A percentile compares a stretch with the other conserved stretches of the same genome.
phyloP scores from a whole-genome alignment of 148 eudicot genomes.

The Camellia lanceoleosa region DNA sequence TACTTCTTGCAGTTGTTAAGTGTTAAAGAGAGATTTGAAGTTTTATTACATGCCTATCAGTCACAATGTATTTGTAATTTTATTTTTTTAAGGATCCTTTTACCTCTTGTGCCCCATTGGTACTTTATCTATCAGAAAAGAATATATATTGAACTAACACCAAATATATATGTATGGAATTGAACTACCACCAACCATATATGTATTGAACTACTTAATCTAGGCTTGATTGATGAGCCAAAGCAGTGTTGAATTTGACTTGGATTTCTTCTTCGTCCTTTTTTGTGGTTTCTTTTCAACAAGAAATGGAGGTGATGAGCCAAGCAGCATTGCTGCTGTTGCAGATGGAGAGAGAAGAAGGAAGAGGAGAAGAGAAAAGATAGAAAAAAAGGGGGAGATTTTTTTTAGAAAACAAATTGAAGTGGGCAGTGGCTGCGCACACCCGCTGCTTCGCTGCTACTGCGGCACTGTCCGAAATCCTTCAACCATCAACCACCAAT shows the following conservation, averaged over 20 bases:
- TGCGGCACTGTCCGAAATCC: no score
- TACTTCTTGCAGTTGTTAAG: background rate
- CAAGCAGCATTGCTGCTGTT: background rate
- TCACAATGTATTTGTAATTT: no score
- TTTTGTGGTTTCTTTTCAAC: background rate
- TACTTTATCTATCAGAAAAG: no score
- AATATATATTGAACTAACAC: background rate
- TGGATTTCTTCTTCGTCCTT: background rate
- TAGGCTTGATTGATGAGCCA: background rate
- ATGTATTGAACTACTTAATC: background rate
- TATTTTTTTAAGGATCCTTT: background rate
- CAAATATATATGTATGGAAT: no score
- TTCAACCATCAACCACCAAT: no score
- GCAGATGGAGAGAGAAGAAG: no score
- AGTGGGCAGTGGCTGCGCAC: no score
- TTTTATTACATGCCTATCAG: background rate
- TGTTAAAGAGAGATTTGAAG: background rate
- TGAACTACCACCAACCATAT: no score
- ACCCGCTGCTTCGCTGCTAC: no score
- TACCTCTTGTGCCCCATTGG: background rate
- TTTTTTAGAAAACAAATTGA: no score
- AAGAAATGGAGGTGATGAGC: background rate
- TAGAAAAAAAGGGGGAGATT: no score
- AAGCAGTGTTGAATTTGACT: background rate
- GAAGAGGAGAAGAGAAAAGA: no score